Evolutionary conservation across 2,329 filamentous ascomycete genomes (phyloP), one percentile per base, ranked within the genome.

Genomic region (Talaromyces sp.): DNA sequence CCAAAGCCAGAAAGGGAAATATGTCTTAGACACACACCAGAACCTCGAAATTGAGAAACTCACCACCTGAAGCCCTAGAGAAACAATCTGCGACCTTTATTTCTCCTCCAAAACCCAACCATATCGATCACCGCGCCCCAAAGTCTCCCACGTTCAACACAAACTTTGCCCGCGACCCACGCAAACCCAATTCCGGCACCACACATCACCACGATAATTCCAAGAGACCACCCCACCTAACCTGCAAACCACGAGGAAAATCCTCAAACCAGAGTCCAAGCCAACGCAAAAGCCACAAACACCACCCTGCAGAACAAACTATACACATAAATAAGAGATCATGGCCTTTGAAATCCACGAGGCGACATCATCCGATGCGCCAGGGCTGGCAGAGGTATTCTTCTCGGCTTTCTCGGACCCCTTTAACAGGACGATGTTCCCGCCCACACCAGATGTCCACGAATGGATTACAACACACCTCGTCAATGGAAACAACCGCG

Each of bases 361-460:
- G 4, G 60, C 60, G 8, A 52, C 39, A 4, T 29, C 56, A 17
- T 4, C 41, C n/a, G 65, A 67, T 35, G 55, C 60, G 13, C 30
- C 56, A 9, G 24, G 39, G 4, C 45, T 68, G 3, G 50, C 63
- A 0, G 46, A 58, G 24, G 35, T 64, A 30, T 67, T 67, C 58
- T 45, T 58, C n/a, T 49, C 55, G 44, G 51, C 60, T 39, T 69
- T 69, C 63, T 54, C 47, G 11, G 52, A 58, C 24, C 19, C 48
- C 20, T 54, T 62, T 51, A 62, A 63, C 52, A 51, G 20, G 14
- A 52, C 55, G 14, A 54, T 68, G 54, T 67, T 67, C 43, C 66
- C 66, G 3, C 51, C 30, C 9, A 60, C 55, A 11, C 59, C 60
- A 13, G 64, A 66, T 4, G 62, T 67, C 5, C 55, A 52, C 14